Evolutionary conservation across 2,329 filamentous ascomycete species (phyloP).

Genomic region (Trichoderma harzianum): DNA sequence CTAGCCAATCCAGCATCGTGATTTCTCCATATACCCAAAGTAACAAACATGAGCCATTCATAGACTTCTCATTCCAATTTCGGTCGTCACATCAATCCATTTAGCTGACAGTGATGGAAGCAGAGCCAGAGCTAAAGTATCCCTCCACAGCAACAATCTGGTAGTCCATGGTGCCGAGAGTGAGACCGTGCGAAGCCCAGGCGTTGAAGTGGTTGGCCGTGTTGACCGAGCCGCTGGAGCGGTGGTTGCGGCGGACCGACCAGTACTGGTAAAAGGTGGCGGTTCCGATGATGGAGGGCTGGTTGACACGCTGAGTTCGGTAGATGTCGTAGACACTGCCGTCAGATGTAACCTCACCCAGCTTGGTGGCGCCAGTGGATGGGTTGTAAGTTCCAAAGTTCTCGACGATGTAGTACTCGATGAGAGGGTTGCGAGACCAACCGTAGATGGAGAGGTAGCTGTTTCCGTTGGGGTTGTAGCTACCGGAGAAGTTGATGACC

Average conservation of each 20-base stretch:
- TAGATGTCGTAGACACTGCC: slow-evolving; percentile 15
- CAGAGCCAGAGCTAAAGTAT: slow-evolving; percentile 5
- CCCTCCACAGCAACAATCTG: slow-evolving; percentile 13
- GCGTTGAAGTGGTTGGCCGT: slow-evolving; percentile 13
- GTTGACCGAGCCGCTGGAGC: slow-evolving; percentile 16
- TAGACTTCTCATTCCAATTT: neutral
- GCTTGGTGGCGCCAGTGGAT: slow-evolving; percentile 10
- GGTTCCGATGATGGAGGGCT: slow-evolving; percentile 12
- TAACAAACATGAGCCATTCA: neutral
- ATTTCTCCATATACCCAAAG: neutral
- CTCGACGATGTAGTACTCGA: slow-evolving; percentile 16
- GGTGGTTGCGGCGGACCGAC: slow-evolving; percentile 12
- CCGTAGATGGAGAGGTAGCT: slow-evolving; percentile 15
- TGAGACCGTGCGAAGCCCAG: neutral
- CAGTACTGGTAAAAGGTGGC: slow-evolving; percentile 17
- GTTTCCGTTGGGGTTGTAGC: slow-evolving; percentile 14
- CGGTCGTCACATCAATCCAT: neutral
- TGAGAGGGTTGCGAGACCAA: slow-evolving; percentile 11
- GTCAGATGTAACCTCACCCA: slow-evolving; percentile 11
- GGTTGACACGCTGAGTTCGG: slow-evolving; percentile 13
- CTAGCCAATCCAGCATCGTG: neutral
- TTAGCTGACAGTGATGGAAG: slow-evolving; percentile 10
- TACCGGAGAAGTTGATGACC: slow-evolving; percentile 6
- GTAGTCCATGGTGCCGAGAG: slow-evolving; percentile 4
- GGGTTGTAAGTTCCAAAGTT: slow-evolving; percentile 16